Conservation (phyloP, 2,329 filamentous ascomycete species). For the Aspergillus sp. region DNA sequence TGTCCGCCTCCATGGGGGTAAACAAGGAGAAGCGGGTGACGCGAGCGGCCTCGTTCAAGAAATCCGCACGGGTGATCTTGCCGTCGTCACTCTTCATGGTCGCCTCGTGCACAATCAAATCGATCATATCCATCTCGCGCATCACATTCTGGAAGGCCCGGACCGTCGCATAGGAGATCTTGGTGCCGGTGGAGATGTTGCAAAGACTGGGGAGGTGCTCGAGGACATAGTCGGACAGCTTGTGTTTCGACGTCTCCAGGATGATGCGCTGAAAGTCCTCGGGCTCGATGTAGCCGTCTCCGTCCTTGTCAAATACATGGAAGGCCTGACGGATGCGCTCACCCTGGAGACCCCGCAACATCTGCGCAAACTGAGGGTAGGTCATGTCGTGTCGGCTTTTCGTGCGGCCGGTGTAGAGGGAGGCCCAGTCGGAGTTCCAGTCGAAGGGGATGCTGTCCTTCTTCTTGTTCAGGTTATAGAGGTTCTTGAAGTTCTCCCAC, state of each 20-base stretch:
- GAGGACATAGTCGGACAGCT: conserved; percentile 93
- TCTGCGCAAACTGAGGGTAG: conserved; percentile 96
- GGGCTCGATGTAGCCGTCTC: conserved; percentile 91
- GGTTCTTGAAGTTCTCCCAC: conserved; percentile 79
- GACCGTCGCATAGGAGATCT: conserved; percentile 97
- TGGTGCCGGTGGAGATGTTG: conserved; percentile 87
- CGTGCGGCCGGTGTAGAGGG: conserved; percentile 86
- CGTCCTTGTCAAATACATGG: conserved; percentile 83
- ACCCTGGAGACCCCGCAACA: conserved; percentile 92
- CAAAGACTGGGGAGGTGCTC: conserved; percentile 89
- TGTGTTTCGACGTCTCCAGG: conserved; percentile 86
- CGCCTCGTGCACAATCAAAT: conserved; percentile 86
- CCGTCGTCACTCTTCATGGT: conserved; percentile 80
- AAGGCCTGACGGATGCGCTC: conserved; percentile 96
- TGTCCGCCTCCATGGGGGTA: conserved; percentile 98
- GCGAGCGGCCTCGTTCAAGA: conserved; percentile 87
- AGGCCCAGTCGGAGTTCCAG: conserved; percentile 96
- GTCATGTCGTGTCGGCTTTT: conserved; percentile 87
- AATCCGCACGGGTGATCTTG: conserved; percentile 91
- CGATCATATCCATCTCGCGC: conserved; percentile 94
- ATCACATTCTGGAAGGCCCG: conserved; percentile 98
- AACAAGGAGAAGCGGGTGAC: conserved; percentile 93
- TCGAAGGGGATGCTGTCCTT: conserved; percentile 84
- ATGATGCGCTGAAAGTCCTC: conserved; percentile 98
- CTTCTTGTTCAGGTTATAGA: conserved; percentile 89